A percentile compares a stretch with the other conserved stretches of the same genome.
These are phyloP conservation scores for Carex pumila DNA, from an alignment of 176 grass and related monocot genomes.

Conservation along the genomic window DNA sequence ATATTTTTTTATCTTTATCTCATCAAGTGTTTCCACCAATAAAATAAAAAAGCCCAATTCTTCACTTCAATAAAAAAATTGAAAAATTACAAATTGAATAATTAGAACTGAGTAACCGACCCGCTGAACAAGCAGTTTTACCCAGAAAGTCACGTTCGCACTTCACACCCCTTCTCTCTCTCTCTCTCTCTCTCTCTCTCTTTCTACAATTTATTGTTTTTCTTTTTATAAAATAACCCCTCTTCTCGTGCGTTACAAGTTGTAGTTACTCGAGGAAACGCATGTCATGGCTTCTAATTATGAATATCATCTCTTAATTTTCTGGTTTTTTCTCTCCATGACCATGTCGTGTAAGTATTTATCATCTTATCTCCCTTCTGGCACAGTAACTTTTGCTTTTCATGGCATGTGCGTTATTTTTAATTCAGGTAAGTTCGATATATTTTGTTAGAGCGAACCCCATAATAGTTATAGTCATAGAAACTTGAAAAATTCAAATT, in stretches of 20 bases:
- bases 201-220: background rate
- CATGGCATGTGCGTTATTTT: background rate
- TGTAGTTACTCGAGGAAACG: background rate
- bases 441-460: background rate
- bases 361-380: background rate
- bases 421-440: background rate
- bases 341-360: slow-evolving; percentile 3
- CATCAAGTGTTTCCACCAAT: too few relatives aligned
- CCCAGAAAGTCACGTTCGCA: background rate
- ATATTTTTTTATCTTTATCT: too few relatives aligned
- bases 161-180: background rate
- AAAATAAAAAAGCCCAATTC: background rate
- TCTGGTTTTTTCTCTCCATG: background rate
- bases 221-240: background rate
- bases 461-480: background rate
- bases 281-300: background rate
- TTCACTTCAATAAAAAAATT: background rate
- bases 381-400: background rate
- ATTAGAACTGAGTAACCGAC: background rate
- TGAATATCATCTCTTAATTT: background rate
- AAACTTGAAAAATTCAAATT: background rate
- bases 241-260: background rate
- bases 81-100: background rate
- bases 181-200: background rate
- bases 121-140: background rate